phyloP scores from a whole-genome alignment of 257 asterid species.

The Nicotiana tabacum region DNA sequence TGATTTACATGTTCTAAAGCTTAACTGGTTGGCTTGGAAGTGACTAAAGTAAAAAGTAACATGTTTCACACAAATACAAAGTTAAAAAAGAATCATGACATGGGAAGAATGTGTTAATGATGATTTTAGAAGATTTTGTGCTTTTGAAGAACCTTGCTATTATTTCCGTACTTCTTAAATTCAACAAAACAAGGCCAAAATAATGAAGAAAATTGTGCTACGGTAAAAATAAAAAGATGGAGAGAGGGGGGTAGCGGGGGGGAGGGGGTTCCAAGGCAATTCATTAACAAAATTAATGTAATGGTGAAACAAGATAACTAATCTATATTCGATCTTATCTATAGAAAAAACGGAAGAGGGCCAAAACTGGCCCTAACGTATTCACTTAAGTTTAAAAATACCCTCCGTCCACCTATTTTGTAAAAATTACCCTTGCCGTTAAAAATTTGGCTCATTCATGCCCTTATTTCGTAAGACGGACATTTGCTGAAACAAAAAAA shows the following conservation, averaged over 20 bases:
- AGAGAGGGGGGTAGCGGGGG: no score
- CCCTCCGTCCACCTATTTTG: no score
- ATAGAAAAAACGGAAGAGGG: neutral
- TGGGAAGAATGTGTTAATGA: neutral
- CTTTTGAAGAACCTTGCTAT: neutral
- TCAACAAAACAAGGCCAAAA: neutral
- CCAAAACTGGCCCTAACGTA: no score
- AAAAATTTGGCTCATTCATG: no score
- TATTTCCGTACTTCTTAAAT: neutral
- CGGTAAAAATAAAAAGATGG: no score
- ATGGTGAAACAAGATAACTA: neutral
- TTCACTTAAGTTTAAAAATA: no score
- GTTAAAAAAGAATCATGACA: neutral
- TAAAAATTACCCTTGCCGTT: no score
- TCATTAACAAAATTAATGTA: neutral
- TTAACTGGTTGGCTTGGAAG: neutral
- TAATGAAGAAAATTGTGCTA: neutral
- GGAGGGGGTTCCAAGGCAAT: no score
- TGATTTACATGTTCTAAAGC: neutral
- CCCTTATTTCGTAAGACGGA: no score
- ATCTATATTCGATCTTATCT: neutral
- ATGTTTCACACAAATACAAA: neutral
- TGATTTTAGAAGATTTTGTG: neutral
- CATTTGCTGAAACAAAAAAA: no score
- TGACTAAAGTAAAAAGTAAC: neutral